Conservation (phyloP, 2,329 filamentous ascomycete genomes). For the Gaeumannomyces tritici region DNA sequence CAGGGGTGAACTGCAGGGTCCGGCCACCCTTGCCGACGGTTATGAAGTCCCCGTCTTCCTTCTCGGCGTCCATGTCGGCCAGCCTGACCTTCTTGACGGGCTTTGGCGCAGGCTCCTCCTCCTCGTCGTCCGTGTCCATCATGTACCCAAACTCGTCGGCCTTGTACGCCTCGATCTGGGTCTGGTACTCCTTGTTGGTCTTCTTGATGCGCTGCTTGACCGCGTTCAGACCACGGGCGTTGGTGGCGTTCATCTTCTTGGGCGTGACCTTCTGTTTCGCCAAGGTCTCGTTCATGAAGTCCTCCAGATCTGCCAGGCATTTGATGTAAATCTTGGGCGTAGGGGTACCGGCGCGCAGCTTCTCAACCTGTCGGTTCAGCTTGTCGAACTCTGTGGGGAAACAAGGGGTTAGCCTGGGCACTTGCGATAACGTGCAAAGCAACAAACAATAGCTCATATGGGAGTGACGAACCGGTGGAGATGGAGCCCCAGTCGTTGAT, state of each 20-base stretch:
- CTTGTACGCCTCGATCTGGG: slow-evolving; percentile 79
- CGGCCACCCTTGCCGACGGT: slow-evolving; percentile 85
- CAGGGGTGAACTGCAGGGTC: slow-evolving; percentile 83
- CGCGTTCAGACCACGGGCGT: slow-evolving; percentile 86
- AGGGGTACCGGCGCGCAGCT: slow-evolving; percentile 61
- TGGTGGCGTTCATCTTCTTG: slow-evolving; percentile 98
- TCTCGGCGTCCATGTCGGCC: slow-evolving; percentile 36
- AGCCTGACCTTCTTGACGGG: slow-evolving; percentile 41
- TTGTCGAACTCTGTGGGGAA: slow-evolving; percentile 73
- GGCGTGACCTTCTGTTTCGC: slow-evolving; percentile 91
- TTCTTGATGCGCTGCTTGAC: slow-evolving; percentile 99
- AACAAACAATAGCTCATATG: not conserved
- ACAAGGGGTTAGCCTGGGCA: slow-evolving; percentile 7
- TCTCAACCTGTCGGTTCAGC: slow-evolving; percentile 75
- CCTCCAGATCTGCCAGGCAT: slow-evolving; percentile 86
- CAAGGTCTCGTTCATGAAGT: slow-evolving; percentile 85
- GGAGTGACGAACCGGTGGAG: slow-evolving; percentile 59
- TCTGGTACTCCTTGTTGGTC: slow-evolving; percentile 90
- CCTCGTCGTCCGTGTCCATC: slow-evolving; percentile 73
- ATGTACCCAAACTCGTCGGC: slow-evolving; percentile 80
- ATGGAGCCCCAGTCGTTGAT: slow-evolving; percentile 97
- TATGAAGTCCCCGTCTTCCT: slow-evolving; percentile 78
- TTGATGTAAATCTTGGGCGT: slow-evolving; percentile 89
- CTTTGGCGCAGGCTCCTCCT: slow-evolving; percentile 33
- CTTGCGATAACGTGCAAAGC: not conserved